These are phyloP conservation scores for Crepidotus variabilis DNA, from an alignment of 768 basidiomycete species.

Conservation along the genomic window DNA sequence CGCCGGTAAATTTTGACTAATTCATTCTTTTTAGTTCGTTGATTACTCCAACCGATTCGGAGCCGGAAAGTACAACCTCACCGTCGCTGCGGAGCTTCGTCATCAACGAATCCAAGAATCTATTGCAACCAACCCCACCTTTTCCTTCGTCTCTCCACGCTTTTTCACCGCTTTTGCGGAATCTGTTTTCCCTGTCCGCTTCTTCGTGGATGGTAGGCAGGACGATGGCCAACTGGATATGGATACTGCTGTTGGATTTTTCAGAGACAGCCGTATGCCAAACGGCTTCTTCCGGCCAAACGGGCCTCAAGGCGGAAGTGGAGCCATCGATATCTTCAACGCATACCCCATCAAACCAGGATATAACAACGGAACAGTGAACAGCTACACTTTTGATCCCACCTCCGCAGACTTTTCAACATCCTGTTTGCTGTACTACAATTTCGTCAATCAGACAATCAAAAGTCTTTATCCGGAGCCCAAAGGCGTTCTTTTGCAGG, in stretches of 20 bases:
- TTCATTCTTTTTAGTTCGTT: conserved; percentile 15
- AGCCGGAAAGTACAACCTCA: conserved; percentile 21
- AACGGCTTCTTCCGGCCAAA: conserved; percentile 18
- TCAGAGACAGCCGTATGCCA: conserved; percentile 17
- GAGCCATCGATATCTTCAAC: conserved; percentile 8
- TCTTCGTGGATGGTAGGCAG: conserved; percentile 22
- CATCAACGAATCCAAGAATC: conserved; percentile 21
- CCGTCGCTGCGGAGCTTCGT: conserved; percentile 21
- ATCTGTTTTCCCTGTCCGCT: conserved; percentile 17
- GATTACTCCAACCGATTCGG: conserved; percentile 21
- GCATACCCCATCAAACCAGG: conserved; percentile 17
- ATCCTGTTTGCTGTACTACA: conserved; percentile 17
- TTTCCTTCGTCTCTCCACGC: conserved; percentile 20
- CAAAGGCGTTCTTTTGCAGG: conserved; percentile 12
- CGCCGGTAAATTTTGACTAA: not conserved
- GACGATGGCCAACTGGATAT: conserved; percentile 18
- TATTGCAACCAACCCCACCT: conserved; percentile 22
- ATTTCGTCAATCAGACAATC: conserved; percentile 19
- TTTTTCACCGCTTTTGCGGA: conserved; percentile 23
- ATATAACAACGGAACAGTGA: conserved; percentile 13
- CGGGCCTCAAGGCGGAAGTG: conserved; percentile 7
- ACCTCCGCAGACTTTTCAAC: conserved; percentile 15
- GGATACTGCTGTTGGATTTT: conserved; percentile 14
- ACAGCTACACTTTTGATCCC: conserved; percentile 17
- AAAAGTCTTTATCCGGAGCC: conserved; percentile 18